phyloP scores from a whole-genome alignment of 768 basidiomycete species.

The Boletus rufocinnamomeus region DNA sequence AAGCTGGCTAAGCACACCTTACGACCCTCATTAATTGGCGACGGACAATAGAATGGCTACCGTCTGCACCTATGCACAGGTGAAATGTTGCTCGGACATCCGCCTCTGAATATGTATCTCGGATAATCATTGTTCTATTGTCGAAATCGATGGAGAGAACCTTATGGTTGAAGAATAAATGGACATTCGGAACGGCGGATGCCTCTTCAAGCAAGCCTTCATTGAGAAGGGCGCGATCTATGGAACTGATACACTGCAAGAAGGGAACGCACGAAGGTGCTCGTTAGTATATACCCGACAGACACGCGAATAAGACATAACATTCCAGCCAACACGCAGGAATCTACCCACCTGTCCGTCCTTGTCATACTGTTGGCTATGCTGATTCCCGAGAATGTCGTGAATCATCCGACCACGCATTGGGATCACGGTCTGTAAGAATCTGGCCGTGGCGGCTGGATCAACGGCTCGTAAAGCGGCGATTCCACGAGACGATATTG shows the following conservation, averaged over 20 bases:
- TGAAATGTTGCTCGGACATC: slow-evolving; percentile 60
- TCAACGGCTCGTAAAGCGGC: slow-evolving; percentile 84
- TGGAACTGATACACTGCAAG: slow-evolving; percentile 87
- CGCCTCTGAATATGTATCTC: slow-evolving; percentile 44
- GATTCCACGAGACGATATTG: slow-evolving; percentile 92
- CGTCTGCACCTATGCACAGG: slow-evolving; percentile 90
- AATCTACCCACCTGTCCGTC: slow-evolving; percentile 73
- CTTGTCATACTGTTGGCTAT: slow-evolving; percentile 87
- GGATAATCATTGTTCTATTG: slow-evolving; percentile 53
- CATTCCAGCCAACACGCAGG: slow-evolving; percentile 11
- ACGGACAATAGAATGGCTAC: slow-evolving; percentile 88
- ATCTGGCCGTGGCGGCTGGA: slow-evolving; percentile 62
- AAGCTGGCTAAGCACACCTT: slow-evolving; percentile 54
- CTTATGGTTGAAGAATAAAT: slow-evolving; percentile 79
- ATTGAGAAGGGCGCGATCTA: slow-evolving; percentile 87
- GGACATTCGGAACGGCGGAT: slow-evolving; percentile 60
- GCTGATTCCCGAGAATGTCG: slow-evolving; percentile 62
- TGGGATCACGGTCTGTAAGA: slow-evolving; percentile 81
- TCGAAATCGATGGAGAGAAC: slow-evolving; percentile 78
- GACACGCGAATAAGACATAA: slow-evolving; percentile 23
- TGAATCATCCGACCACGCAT: slow-evolving; percentile 98
- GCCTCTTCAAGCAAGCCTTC: slow-evolving; percentile 80
- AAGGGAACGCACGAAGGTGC: slow-evolving; percentile 26
- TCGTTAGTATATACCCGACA: slow-evolving; percentile 25
- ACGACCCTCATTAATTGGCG: slow-evolving; percentile 94